Evolutionary conservation across 2,329 filamentous ascomycete genomes (phyloP).

Genomic region (Colletotrichum lupini): DNA sequence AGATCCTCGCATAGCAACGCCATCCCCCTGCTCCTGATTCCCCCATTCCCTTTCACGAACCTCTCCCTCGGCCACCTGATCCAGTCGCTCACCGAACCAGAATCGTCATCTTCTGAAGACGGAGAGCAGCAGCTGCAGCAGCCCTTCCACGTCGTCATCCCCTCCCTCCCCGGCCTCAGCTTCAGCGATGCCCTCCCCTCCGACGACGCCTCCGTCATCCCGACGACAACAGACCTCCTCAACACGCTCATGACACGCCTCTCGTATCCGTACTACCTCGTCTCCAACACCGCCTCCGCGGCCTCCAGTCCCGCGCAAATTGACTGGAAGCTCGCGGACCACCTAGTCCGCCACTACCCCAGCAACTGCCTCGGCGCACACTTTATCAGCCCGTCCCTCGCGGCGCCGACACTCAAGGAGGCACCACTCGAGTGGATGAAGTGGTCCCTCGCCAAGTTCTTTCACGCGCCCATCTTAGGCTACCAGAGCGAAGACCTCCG

Average conservation of each 20-base stretch:
- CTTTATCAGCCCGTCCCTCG: constrained; percentile 67
- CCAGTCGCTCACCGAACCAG: constrained; percentile 63
- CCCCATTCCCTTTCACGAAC: constrained; percentile 74
- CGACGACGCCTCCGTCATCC: constrained; percentile 60
- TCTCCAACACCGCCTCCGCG: constrained; percentile 63
- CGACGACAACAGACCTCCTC: constrained; percentile 65
- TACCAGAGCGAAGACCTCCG: constrained; percentile 65
- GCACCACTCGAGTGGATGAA: constrained; percentile 63
- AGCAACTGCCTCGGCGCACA: constrained; percentile 69
- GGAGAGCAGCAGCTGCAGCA: constrained; percentile 41
- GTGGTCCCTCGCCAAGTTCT: constrained; percentile 63
- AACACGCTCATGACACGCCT: constrained; percentile 70
- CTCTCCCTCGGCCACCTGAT: constrained; percentile 68
- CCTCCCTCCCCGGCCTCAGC: constrained; percentile 73
- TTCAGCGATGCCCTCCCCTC: constrained; percentile 72
- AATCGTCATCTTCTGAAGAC: constrained; percentile 45
- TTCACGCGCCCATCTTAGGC: constrained; percentile 63
- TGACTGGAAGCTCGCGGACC: constrained; percentile 61
- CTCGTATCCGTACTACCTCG: constrained; percentile 68
- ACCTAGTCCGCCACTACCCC: constrained; percentile 59
- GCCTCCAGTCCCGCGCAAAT: constrained; percentile 57
- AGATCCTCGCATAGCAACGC: constrained; percentile 63
- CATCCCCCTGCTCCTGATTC: constrained; percentile 72
- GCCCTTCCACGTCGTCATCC: constrained; percentile 74
- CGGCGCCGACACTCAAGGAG: constrained; percentile 56